Evolutionary conservation across 441 rosid genomes (phyloP), one percentile per base, ranked within the genome.

Genomic region (Syzygium syzygioides): DNA sequence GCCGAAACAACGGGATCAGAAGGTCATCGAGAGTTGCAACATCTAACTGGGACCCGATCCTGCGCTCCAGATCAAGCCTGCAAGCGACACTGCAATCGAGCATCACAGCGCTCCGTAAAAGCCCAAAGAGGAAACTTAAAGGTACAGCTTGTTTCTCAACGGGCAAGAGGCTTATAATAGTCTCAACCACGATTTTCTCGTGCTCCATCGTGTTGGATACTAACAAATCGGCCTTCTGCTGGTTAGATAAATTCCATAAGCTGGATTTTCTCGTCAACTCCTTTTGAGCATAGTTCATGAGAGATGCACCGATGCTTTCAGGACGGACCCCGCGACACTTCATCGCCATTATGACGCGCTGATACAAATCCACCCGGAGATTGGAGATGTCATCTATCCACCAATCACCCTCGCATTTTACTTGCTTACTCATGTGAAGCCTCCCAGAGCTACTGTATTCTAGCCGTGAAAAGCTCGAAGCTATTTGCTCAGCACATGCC

Each of bases 371-470:
- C 41, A 98, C 93, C 86, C 98, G 90, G 76, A 98, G 96, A 91
- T 95, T 95, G 6, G 98, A 95, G 87, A 98, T 95, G 89, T 98
- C 99, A 86, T 97, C 96, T 34, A 95, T 95, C 99, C 99, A 98
- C 99, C 99, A 98, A 89, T 96, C 99, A 50, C 97, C 96, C 56
- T 95, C 99, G 62, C 95, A 91, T 88, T 96, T 98, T 50, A 94
- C 94, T 86, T 94, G 98, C 93, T 87, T 96, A 93, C 94, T 97
- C 98, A 95, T 98, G 91, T 97, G 99, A 86, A 98, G 98, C 91
- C 99, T 94, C 86, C 99, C 99, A 4, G 99, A 98, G 94, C 99
- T 98, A 92, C 99, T 98, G 86, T 98, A 98, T 95, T 98, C 99
- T 79, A 98, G 93, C 30, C 99, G 92, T 0, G 99, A 98, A 91